Evolutionary conservation across 2,329 filamentous ascomycete genomes (phyloP), one percentile per base, ranked within the genome.

Genomic region (Fusarium sp.): DNA sequence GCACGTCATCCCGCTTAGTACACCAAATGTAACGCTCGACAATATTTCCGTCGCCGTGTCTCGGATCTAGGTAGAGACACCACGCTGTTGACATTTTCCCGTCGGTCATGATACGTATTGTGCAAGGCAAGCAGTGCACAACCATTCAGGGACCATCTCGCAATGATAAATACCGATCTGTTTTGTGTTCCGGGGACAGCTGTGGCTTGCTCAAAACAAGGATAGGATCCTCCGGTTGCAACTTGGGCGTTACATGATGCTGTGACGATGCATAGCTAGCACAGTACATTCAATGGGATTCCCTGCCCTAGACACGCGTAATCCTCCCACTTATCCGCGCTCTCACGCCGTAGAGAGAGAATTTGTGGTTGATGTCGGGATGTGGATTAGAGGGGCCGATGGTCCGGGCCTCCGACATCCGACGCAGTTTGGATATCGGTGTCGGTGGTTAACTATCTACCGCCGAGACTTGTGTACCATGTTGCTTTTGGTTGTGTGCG

Each of bases 361-460:
- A 52, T 20, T 20, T 12, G 15, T 43, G 52, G 45, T 67, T 54
- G 63, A 37, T 22, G 62, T 12, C 61, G 63, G 22, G 30, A 57
- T 66, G 57, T 57, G 63, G 57, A 52, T 65, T 62, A 63, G 64
- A 62, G 50, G 70, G 70, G 64, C 70, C 70, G 68, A 68, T 65
- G 64, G 32, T 37, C 70, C 68, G 67, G 33, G 37, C 37, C 35
- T 62, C 70, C 70, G 70, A 72, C 68, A 72, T 70, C 70, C 70
- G 70, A 63, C 59, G 27, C 50, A 32, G 37, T 57, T 52, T 54
- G 70, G 70, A 60, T 70, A 32, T 72, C 68, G 70, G 70, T 70
- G 64, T 61, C 61, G 61, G 43, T 40, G 27, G n/a, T 17, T 10
- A 22, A 12, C 40, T 22, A 59, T 37, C 22, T 35, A 20, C 54